Evolutionary conservation across 139 green algal species (phyloP).

Genomic region (Deuterostichococcus epilithicus): DNA sequence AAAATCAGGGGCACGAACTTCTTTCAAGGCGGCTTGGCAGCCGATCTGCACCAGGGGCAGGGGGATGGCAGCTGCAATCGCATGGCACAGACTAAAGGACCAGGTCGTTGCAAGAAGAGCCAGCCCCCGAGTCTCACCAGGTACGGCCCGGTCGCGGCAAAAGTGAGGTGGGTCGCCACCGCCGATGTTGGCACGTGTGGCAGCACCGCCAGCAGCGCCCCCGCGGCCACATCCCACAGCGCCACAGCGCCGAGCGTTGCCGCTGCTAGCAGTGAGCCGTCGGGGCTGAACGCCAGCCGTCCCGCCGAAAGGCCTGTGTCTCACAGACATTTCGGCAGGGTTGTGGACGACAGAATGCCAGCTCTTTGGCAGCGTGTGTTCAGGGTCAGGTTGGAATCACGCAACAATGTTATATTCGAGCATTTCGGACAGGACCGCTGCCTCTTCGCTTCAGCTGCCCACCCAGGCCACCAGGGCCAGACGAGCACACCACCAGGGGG

Average conservation of each 20-base stretch:
- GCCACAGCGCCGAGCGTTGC: constrained; percentile 36
- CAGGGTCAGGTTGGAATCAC: too few species aligned
- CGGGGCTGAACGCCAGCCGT: constrained; percentile 52
- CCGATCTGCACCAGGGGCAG: constrained; percentile 22
- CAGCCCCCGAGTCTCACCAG: constrained; percentile 23
- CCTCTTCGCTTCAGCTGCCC: not conserved
- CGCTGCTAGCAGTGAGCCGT: constrained; percentile 72
- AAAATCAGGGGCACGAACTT: too few species aligned
- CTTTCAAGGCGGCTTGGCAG: too few species aligned
- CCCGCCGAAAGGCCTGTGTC: not conserved
- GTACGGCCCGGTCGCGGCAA: constrained; percentile 42
- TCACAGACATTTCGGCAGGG: too few species aligned
- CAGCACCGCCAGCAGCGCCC: constrained; percentile 43
- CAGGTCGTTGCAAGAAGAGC: not conserved
- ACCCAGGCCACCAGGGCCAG: not conserved
- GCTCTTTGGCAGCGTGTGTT: not conserved
- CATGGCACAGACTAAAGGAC: not conserved
- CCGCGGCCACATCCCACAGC: constrained; percentile 60
- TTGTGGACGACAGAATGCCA: not conserved
- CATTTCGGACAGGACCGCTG: not conserved
- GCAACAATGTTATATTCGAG: not conserved
- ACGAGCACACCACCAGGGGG: too few species aligned
- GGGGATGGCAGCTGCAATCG: not conserved
- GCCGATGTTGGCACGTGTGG: constrained; percentile 2
- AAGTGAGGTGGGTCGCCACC: constrained; percentile 27